phyloP scores from a whole-genome alignment of 2,329 filamentous ascomycete species.

The Neofusicoccum parvum region DNA sequence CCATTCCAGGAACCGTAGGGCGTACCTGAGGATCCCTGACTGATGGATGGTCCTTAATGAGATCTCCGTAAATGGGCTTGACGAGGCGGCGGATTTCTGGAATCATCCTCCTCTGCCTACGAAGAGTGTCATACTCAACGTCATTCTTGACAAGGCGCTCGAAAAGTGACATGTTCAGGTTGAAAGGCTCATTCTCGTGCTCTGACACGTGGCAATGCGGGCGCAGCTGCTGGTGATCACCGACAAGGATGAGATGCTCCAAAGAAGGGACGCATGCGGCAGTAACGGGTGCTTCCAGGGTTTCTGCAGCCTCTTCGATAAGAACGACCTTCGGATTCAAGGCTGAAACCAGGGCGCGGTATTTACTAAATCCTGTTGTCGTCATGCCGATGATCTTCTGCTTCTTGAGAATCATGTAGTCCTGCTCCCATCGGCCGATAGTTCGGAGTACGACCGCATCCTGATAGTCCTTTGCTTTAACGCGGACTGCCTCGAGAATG shows the following conservation, averaged over 20 bases:
- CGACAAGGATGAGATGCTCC: constrained; percentile 69
- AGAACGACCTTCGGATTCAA: constrained; percentile 69
- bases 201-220: constrained; percentile 66
- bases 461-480: constrained; percentile 54
- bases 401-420: constrained; percentile 63
- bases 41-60: constrained; percentile 59
- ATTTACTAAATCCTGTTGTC: constrained; percentile 80
- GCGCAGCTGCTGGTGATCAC: constrained; percentile 79
- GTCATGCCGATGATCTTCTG: constrained; percentile 68
- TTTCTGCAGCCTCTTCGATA: constrained; percentile 81
- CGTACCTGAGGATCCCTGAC: constrained; percentile 52
- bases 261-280: constrained; percentile 63
- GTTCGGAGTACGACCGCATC: constrained; percentile 55
- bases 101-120: constrained; percentile 73
- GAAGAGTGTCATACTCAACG: constrained; percentile 66
- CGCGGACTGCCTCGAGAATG: constrained; percentile 52
- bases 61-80: constrained; percentile 61
- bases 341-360: constrained; percentile 68
- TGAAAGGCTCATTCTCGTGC: constrained; percentile 63
- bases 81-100: constrained; percentile 66
- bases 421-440: constrained; percentile 60
- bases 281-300: constrained; percentile 65
- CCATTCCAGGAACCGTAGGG: constrained; percentile 64
- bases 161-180: constrained; percentile 75
- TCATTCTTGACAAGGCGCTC: constrained; percentile 71